These are phyloP conservation scores for Berkeleyomyces rouxiae DNA, from an alignment of 2,329 filamentous ascomycete species.

Conservation along the genomic window DNA sequence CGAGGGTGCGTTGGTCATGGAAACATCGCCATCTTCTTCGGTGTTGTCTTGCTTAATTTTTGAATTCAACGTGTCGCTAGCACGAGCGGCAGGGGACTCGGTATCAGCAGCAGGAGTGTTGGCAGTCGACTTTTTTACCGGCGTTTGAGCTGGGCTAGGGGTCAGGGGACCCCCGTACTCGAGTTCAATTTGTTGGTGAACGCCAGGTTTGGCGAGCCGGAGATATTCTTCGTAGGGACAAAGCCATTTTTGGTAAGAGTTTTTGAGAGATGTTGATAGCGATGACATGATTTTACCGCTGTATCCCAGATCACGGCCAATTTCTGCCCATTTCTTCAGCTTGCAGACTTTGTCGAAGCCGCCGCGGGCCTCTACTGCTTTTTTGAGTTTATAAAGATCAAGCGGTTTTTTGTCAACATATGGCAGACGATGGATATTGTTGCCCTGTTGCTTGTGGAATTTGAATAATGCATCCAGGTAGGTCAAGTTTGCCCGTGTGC, in stretches of 20 bases:
- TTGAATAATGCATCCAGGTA: conserved; percentile 91
- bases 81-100: conserved; percentile 49
- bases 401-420: conserved; percentile 96
- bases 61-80: conserved; percentile 36
- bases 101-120: conserved; percentile 37
- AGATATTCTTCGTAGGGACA: conserved; percentile 94
- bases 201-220: conserved; percentile 74
- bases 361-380: conserved; percentile 84
- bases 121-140: conserved; percentile 48
- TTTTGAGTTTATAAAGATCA: conserved; percentile 89
- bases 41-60: conserved; percentile 28
- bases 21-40: conserved; percentile 31
- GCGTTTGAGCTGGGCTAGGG: conserved; percentile 51
- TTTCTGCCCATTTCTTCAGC: conserved; percentile 97
- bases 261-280: conserved; percentile 90
- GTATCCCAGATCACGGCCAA: conserved; percentile 88
- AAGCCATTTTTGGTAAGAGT: conserved; percentile 94
- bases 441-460: conserved; percentile 93
- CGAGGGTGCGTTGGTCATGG: conserved; percentile 29
- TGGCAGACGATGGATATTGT: conserved; percentile 80
- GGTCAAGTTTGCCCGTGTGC: conserved; percentile 85
- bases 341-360: conserved; percentile 97
- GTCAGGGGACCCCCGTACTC: conserved; percentile 89
- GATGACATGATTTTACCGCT: conserved; percentile 99
- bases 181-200: conserved; percentile 87